Evolutionary conservation across 352 stramenopile genomes (phyloP).

Genomic region (Pythium monospermum): DNA sequence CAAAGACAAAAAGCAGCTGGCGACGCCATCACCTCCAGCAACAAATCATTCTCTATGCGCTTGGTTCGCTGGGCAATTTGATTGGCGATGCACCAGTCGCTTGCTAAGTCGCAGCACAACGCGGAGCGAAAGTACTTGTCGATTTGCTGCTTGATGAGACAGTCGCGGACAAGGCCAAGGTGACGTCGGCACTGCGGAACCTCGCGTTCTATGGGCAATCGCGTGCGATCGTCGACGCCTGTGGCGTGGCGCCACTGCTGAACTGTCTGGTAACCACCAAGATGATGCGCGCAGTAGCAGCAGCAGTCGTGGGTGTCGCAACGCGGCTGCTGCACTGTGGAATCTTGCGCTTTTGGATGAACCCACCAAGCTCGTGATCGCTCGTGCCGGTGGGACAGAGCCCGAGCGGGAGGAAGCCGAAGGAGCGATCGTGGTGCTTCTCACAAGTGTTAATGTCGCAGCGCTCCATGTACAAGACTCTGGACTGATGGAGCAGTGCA

Average conservation of each 20-base stretch:
- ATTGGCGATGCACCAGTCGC: background rate
- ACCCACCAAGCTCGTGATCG: background rate
- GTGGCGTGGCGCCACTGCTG: background rate
- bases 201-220: background rate
- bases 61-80: background rate
- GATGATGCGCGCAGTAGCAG: no score
- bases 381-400: background rate
- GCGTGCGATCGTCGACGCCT: background rate
- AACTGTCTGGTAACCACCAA: background rate
- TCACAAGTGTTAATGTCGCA: background rate
- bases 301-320: background rate
- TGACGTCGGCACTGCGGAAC: background rate
- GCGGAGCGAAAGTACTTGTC: background rate
- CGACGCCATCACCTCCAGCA: background rate
- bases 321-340: background rate
- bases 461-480: background rate
- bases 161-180: background rate
- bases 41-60: background rate
- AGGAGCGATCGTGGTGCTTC: background rate
- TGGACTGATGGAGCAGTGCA: background rate
- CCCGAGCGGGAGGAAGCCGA: background rate
- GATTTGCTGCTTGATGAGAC: background rate
- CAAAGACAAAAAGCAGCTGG: background rate
- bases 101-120: background rate
- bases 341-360: background rate